Conservation (phyloP, 2,329 filamentous ascomycete species). For the Diaporthe citriasiana region DNA sequence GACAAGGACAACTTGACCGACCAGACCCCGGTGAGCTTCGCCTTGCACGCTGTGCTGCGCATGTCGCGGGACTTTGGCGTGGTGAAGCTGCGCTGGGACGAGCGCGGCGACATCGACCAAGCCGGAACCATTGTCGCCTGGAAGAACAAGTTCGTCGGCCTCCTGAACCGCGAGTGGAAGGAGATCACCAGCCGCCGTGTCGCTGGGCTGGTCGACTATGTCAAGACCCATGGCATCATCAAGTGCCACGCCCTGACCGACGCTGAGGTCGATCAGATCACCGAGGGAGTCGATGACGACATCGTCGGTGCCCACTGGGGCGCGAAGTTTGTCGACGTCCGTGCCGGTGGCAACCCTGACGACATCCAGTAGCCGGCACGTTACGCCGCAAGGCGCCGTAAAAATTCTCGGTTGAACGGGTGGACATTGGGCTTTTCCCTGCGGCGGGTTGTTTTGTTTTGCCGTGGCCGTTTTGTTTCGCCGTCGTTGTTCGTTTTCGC, state of each 20-base stretch:
- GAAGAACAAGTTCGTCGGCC: background rate
- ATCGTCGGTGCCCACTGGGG: background rate
- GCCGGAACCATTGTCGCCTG: background rate
- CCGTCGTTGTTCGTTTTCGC: no score
- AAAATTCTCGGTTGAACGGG: no score
- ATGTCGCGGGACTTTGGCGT: background rate
- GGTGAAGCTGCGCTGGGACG: background rate
- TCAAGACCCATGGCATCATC: background rate
- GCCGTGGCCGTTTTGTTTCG: no score
- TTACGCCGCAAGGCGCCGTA: no score
- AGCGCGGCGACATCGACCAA: background rate
- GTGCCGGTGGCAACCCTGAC: no score
- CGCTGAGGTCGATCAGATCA: background rate
- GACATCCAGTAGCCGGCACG: no score
- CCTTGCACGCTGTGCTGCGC: background rate
- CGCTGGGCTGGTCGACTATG: background rate
- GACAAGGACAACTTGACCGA: background rate
- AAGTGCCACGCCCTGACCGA: background rate
- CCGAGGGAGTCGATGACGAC: background rate
- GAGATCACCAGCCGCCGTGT: background rate
- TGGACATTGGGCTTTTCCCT: no score
- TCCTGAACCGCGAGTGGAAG: background rate
- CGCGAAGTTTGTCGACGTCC: no score
- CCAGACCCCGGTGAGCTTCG: background rate
- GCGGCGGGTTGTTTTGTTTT: no score